A percentile compares a stretch with the other conserved stretches of the same genome.
These are phyloP conservation scores for Asclepias syriaca DNA, from an alignment of 257 asterid species.

Conservation along the genomic window DNA sequence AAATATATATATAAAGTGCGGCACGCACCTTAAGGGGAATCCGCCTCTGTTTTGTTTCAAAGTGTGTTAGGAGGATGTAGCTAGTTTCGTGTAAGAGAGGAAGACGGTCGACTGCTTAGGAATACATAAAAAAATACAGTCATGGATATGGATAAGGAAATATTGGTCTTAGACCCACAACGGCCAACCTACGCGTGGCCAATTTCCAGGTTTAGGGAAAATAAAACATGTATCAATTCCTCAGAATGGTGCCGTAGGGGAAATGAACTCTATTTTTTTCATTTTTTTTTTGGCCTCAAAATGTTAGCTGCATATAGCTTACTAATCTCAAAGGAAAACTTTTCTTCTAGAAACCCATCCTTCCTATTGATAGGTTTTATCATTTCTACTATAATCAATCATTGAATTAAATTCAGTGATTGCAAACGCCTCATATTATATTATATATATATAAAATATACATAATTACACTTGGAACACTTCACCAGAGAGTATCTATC, in stretches of 20 bases:
- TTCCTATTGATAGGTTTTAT: not conserved
- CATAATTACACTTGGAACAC: no score
- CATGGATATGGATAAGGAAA: not conserved
- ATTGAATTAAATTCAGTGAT: no score
- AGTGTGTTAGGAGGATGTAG: not conserved
- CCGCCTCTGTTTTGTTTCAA: no score
- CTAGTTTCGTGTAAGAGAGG: not conserved
- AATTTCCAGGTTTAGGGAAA: not conserved
- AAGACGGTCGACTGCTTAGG: not conserved
- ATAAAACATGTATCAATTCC: not conserved
- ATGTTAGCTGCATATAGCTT: not conserved
- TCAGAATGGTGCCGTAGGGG: not conserved
- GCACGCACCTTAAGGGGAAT: no score
- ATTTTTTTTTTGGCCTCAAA: not conserved
- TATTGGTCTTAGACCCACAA: not conserved
- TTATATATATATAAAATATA: no score
- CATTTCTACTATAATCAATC: no score
- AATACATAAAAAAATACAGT: not conserved
- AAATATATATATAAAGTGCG: no score
- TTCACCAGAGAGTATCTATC: no score
- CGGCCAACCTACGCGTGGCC: not conserved
- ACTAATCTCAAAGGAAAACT: not conserved
- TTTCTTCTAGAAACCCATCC: conserved; percentile 1
- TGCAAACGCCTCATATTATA: no score
- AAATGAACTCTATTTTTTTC: not conserved